These are phyloP conservation scores for Cicer judaicum DNA, from an alignment of 306 rosid species.

Conservation along the genomic window DNA sequence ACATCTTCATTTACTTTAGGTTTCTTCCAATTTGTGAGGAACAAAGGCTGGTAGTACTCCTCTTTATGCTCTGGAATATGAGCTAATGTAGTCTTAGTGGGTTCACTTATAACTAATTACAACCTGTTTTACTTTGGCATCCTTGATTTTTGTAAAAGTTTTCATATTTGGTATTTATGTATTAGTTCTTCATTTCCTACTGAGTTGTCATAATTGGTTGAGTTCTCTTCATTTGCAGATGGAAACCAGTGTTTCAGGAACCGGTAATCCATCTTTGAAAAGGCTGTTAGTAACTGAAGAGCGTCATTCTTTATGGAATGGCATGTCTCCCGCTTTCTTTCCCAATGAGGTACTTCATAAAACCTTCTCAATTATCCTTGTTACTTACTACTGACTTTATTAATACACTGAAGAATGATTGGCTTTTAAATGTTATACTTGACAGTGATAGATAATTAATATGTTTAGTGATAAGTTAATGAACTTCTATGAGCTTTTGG, in stretches of 20 bases:
- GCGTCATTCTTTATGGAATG: slow-evolving; percentile 62
- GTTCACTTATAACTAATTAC: slow-evolving; percentile 26
- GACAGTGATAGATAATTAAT: slow-evolving; percentile 1
- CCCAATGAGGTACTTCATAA: slow-evolving; percentile 65
- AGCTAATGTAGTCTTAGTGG: neutral
- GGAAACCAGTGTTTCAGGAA: slow-evolving; percentile 58
- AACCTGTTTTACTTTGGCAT: slow-evolving; percentile 28
- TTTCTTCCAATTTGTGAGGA: slow-evolving; percentile 9
- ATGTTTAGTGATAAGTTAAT: slow-evolving; percentile 9
- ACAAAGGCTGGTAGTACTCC: neutral
- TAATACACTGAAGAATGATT: slow-evolving; percentile 19
- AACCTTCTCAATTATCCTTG: slow-evolving; percentile 17
- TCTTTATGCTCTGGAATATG: neutral
- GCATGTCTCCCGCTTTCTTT: slow-evolving; percentile 57
- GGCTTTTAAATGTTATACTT: neutral
- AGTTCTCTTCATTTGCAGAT: slow-evolving; percentile 58
- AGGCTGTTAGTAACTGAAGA: slow-evolving; percentile 65
- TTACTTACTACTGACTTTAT: neutral
- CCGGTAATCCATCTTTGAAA: slow-evolving; percentile 56
- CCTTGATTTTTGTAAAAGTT: slow-evolving; percentile 16
- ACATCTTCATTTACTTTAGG: slow-evolving; percentile 15
- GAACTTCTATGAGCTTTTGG: neutral
- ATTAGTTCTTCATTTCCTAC: slow-evolving; percentile 5
- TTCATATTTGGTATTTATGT: neutral
- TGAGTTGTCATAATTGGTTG: slow-evolving; percentile 23